These are phyloP conservation scores for Macrotyloma uniflorum DNA, from an alignment of 306 rosid genomes.

Conservation along the genomic window DNA sequence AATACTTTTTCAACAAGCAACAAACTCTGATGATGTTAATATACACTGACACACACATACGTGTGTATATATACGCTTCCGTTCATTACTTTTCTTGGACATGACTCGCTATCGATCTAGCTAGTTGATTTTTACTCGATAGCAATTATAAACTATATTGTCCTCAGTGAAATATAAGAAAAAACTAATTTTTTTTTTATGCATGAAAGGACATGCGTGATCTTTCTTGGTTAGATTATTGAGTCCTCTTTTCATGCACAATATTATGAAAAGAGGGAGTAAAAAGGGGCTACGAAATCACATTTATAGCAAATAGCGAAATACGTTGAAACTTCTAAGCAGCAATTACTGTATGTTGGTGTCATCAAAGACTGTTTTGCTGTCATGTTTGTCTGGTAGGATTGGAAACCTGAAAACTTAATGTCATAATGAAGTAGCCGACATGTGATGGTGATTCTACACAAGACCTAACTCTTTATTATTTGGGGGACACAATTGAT, in stretches of 20 bases:
- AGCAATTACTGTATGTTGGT: slow-evolving; percentile 1
- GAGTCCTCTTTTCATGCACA: slow-evolving; percentile 29
- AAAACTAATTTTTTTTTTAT: not conserved
- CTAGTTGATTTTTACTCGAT: slow-evolving; percentile 44
- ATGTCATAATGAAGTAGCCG: slow-evolving; percentile 38
- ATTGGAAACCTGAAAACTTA: slow-evolving; percentile 16
- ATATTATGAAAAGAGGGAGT: not conserved
- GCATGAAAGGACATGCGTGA: slow-evolving; percentile 27
- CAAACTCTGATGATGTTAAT: slow-evolving; percentile 28
- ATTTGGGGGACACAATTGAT: slow-evolving; percentile 3
- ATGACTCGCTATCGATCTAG: slow-evolving; percentile 40
- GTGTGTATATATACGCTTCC: slow-evolving; percentile 12
- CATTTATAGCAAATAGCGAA: slow-evolving; percentile 28
- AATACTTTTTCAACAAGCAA: slow-evolving; percentile 46
- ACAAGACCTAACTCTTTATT: slow-evolving; percentile 24
- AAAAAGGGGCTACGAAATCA: slow-evolving; percentile 16
- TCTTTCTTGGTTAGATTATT: slow-evolving; percentile 34
- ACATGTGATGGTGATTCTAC: slow-evolving; percentile 45
- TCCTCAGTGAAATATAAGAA: slow-evolving; percentile 11
- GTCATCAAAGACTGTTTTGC: slow-evolving; percentile 22
- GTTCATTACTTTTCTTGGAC: slow-evolving; percentile 35
- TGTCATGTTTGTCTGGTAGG: slow-evolving; percentile 36
- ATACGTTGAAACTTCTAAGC: slow-evolving; percentile 29
- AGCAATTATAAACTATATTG: slow-evolving; percentile 24
- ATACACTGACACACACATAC: not conserved